These are phyloP conservation scores for Collybia mongolica DNA, from an alignment of 768 basidiomycete species.

Conservation along the genomic window DNA sequence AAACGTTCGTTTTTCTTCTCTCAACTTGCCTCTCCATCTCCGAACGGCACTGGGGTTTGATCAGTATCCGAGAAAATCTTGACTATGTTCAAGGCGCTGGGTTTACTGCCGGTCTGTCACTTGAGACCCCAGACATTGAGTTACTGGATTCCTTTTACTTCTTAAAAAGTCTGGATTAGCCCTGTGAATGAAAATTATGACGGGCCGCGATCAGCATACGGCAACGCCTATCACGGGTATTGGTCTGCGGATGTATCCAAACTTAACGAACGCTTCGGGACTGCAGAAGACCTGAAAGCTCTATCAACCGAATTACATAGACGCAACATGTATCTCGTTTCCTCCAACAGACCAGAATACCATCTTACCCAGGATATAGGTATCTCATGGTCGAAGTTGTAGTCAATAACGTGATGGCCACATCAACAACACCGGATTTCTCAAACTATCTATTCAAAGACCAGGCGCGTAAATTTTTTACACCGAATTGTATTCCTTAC, in stretches of 20 bases:
- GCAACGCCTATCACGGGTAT: conserved; percentile 86
- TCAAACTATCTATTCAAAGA: conserved; percentile 71
- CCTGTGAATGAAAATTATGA: conserved; percentile 79
- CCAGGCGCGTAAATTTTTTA: conserved; percentile 31
- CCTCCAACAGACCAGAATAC: conserved; percentile 1
- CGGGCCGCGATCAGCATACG: conserved; percentile 68
- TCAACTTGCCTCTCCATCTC: background rate
- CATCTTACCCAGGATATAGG: conserved; percentile 24
- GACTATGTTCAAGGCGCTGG: conserved; percentile 85
- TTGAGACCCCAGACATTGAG: background rate
- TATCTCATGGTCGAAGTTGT: conserved; percentile 87
- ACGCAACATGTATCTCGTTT: conserved; percentile 59
- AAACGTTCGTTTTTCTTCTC: conserved; percentile 35
- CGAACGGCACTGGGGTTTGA: background rate
- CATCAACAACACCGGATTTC: conserved; percentile 58
- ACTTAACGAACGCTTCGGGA: conserved; percentile 66
- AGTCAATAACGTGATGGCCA: conserved; percentile 83
- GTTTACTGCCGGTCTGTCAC: conserved; percentile 65
- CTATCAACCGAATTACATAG: conserved; percentile 62
- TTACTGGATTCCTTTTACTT: background rate
- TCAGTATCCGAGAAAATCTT: conserved; percentile 66
- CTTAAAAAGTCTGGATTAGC: conserved; percentile 70
- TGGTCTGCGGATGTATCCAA: conserved; percentile 68
- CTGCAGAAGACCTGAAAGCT: conserved; percentile 60
- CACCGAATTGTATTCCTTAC: background rate